phyloP scores from a whole-genome alignment of 495 filamentous ascomycete genomes.

The Platismatia glauca region DNA sequence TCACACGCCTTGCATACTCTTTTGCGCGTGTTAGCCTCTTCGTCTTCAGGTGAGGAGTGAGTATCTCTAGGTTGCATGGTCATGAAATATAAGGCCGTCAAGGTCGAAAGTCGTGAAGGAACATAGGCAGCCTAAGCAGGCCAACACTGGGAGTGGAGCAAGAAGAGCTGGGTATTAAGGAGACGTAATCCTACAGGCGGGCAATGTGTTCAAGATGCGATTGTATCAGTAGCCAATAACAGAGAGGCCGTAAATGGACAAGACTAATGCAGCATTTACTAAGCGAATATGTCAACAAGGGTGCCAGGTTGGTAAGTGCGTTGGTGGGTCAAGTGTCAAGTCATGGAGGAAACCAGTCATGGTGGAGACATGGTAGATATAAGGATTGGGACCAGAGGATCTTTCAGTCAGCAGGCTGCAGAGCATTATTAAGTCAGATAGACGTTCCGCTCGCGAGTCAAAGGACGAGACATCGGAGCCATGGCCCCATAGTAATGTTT shows the following conservation, averaged over 20 bases:
- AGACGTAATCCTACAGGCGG: neutral
- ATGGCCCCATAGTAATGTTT: neutral
- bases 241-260: neutral
- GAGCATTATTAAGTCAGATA: neutral
- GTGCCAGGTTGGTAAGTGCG: neutral
- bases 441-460: neutral
- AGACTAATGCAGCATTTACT: neutral
- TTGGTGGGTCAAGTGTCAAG: neutral
- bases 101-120: neutral
- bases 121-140: neutral
- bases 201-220: neutral
- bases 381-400: neutral
- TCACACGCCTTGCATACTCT: conserved; percentile 57
- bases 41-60: neutral
- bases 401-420: neutral
- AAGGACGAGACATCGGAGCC: neutral
- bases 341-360: neutral
- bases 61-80: neutral
- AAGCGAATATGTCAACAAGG: conserved; percentile 1
- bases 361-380: neutral
- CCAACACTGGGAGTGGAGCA: neutral
- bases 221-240: neutral
- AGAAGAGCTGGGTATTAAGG: neutral
- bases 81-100: neutral
- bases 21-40: conserved; percentile 34